Base-by-base conservation (phyloP, 2,329 filamentous ascomycete genomes). In the Cyclaneusma minus region DNA sequence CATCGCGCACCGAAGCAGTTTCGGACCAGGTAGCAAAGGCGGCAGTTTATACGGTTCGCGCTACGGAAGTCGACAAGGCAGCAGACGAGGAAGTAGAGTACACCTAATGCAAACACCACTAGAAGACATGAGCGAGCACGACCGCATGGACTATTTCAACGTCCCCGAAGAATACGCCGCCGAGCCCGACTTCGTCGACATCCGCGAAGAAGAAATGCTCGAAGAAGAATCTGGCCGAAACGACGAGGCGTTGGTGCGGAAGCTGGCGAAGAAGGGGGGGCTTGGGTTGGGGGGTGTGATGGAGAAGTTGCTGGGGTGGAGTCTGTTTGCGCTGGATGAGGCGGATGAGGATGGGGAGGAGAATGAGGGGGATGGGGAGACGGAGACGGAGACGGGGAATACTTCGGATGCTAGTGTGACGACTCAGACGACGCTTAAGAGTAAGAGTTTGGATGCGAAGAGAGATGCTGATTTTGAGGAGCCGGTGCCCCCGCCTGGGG, bases 121-220 rank as follows among this genome's bases (percentile, higher is more conserved):
- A 9, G 59, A 63, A 15, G 43, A 44, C 7, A 52, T 49, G 13
- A 57, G 56, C 14, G 56, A 52, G n/a, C 64, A 62, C 34, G 60
- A 60, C 29, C 37, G 43, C 12, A 26, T 26, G 7, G 42, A 47
- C 15, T 36, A 39, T 14, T 37, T 42, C 9, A 37, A 45, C 11
- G 35, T 42, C 4, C 38, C 34, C 8, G 44, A 54, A 6, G 50
- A 55, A 9, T 45, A 51, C 26, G 47, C 56, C 3, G 46, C 55
- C 0, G 68, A 65, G 2, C 70, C 71, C 0, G 70, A 74, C 40
- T 75, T 76, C 44, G 62, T 75, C 32, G 60, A 70, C 39, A 54
- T 70, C 2, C 67, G 73, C 38, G 67, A 71, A 39, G 60, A 59
- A 39, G 68, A 68, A 40, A 55, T 61, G 16, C 50, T 63, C n/a